Percentiles rank a stretch among this genome's conserved stretches.
Evolutionary conservation across 371 early-diverging fungal genomes (phyloP).

Genomic region (Globomyces sp.): DNA sequence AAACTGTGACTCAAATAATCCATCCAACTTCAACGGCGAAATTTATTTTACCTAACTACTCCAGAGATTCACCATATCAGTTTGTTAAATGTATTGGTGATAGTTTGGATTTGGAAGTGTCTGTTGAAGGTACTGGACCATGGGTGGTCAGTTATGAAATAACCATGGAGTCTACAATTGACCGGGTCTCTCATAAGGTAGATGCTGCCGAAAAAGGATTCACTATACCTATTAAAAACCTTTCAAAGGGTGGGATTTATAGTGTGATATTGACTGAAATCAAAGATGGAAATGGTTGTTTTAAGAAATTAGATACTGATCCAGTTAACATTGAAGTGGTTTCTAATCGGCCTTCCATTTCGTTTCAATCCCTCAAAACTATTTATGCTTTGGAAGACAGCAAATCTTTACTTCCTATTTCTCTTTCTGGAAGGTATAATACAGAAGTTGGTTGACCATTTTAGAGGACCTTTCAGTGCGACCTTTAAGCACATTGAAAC

Average conservation of each 20-base stretch:
- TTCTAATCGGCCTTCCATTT: slow-evolving; percentile 34
- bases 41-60: slow-evolving; percentile 8
- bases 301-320: slow-evolving; percentile 26
- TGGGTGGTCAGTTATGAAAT: slow-evolving; percentile 45
- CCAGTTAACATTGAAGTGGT: slow-evolving; percentile 42
- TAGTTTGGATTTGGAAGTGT: slow-evolving; percentile 28
- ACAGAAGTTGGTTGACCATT: too few species aligned
- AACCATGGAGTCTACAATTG: slow-evolving; percentile 24
- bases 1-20: slow-evolving; percentile 40
- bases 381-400: slow-evolving; percentile 35
- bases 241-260: slow-evolving; percentile 37
- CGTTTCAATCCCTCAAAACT: slow-evolving; percentile 33
- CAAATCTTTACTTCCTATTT: slow-evolving; percentile 24
- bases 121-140: slow-evolving; percentile 38
- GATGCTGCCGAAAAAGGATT: slow-evolving; percentile 1
- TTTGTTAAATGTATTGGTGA: slow-evolving; percentile 34
- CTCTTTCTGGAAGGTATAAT: slow-evolving; percentile 29
- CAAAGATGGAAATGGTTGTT: slow-evolving; percentile 49
- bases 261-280: slow-evolving; percentile 39
- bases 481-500: neutral
- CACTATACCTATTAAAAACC: slow-evolving; percentile 23
- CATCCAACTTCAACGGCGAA: slow-evolving; percentile 43
- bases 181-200: neutral
- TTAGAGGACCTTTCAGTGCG: neutral
- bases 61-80: neutral